Base-by-base conservation (phyloP, 2,329 filamentous ascomycete species). In the Magnaporthiopsis incrustans region DNA sequence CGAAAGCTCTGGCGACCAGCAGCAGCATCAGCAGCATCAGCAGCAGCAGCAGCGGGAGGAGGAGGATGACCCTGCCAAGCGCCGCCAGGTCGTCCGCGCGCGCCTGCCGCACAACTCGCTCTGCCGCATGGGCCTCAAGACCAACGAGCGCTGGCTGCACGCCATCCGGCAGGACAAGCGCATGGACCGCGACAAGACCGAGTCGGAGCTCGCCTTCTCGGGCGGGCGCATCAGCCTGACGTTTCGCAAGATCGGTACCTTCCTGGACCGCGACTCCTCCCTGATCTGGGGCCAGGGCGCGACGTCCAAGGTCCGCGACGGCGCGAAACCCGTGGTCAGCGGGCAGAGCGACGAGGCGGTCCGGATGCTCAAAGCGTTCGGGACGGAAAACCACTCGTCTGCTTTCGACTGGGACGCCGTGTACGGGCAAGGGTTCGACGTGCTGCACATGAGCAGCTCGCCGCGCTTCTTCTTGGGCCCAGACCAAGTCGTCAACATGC, bases 221-320 rank as follows among this genome's bases (percentile, higher is more conserved):
- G 90, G 92, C 8, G 86, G 88, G 60, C 89, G 95, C 60, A 97
- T 99, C 72, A 96, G 91, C 60, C 81, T 99, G 50, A 99, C 95
- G 0, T 98, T 99, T 73, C 84, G 95, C 59, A 82, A 86, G 30
- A 97, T 99, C 67, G 92, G 87, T 2, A 99, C 95, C 0, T 98
- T 92, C 71, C 76, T 97, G 59, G 81, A 89, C 69, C 78, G 80
- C 4, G 79, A 85, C n/a, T 81, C 84, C 56, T 79, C 79, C 35
- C 77, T 77, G 3, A 96, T 99, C 64, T 98, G 93, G 94, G 95
- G 95, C 18, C 93, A 97, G 75, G 95, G 95, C 3, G 94, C 93
- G 0, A 85, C 83, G 0, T 79, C 78, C 8, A 96, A 97, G 77
- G 80, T 78, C 0, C 80, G 80, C 30, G 79, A 80, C 0, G 76